Evolutionary conservation across 352 stramenopile genomes (phyloP).

Genomic region (Pythium oligandrum): DNA sequence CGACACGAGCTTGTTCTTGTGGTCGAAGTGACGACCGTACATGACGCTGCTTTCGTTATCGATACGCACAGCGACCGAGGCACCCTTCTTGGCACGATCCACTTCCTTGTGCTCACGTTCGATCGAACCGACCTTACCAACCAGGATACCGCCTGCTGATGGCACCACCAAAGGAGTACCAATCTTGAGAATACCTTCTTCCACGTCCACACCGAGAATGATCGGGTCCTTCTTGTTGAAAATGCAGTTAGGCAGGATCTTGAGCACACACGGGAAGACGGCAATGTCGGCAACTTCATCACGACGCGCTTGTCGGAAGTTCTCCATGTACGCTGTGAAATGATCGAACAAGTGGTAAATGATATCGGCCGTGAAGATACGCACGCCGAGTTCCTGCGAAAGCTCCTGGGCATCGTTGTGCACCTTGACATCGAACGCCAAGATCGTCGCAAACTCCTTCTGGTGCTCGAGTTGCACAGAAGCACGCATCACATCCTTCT

Average conservation of each 20-base stretch:
- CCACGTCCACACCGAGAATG: constrained; percentile 97
- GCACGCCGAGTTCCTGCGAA: constrained; percentile 91
- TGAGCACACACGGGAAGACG: constrained; percentile 94
- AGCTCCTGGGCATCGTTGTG: constrained; percentile 91
- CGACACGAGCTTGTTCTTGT: constrained; percentile 85
- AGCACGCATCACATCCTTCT: constrained; percentile 98
- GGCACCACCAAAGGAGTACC: constrained; percentile 94
- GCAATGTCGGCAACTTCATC: constrained; percentile 91
- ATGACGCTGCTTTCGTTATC: constrained; percentile 94
- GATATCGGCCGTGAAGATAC: constrained; percentile 99
- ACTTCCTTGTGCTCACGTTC: constrained; percentile 96
- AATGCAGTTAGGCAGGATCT: constrained; percentile 97
- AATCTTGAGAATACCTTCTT: constrained; percentile 97
- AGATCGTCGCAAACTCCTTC: constrained; percentile 95
- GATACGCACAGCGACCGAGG: constrained; percentile 95
- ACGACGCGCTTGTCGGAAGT: constrained; percentile 88
- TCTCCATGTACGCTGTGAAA: constrained; percentile 97
- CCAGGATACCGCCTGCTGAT: constrained; percentile 64
- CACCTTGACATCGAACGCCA: constrained; percentile 99
- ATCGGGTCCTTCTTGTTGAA: constrained; percentile 99
- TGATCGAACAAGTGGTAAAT: constrained; percentile 99
- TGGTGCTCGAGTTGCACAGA: constrained; percentile 98
- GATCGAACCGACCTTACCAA: constrained; percentile 96
- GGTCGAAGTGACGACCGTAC: constrained; percentile 97
- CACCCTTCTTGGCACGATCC: constrained; percentile 92